These are phyloP conservation scores for Hibiscus syriacus DNA, from an alignment of 345 rosid species.

Conservation along the genomic window DNA sequence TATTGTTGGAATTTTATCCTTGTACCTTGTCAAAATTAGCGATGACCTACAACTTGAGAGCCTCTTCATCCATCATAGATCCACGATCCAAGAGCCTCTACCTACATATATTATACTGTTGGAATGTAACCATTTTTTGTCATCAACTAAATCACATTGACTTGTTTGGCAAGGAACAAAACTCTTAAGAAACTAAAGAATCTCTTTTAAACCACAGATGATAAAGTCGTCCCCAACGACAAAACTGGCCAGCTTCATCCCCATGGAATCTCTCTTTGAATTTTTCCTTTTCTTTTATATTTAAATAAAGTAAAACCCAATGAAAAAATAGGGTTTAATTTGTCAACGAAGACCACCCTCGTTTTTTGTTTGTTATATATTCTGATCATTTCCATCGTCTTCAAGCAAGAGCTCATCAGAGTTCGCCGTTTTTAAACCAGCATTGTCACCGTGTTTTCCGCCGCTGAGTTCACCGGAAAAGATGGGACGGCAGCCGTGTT, in stretches of 20 bases:
- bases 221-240: slow-evolving; percentile 35
- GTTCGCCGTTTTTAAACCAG: slow-evolving; percentile 12
- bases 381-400: slow-evolving; percentile 24
- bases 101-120: no score
- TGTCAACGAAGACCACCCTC: slow-evolving; percentile 36
- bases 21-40: no score
- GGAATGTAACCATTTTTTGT: not conserved
- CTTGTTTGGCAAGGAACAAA: slow-evolving; percentile 8
- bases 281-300: no score
- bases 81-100: no score
- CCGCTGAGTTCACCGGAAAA: slow-evolving; percentile 4
- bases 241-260: slow-evolving; percentile 40
- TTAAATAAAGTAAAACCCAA: slow-evolving; percentile 7
- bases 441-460: not conserved
- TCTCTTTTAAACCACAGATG: not conserved
- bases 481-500: slow-evolving; percentile 95
- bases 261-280: slow-evolving; percentile 21
- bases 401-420: not conserved
- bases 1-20: no score
- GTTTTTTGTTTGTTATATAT: slow-evolving; percentile 16
- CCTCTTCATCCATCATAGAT: no score
- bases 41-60: no score
- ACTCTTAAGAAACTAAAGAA: slow-evolving; percentile 14
- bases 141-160: not conserved
- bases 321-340: slow-evolving; percentile 3